phyloP scores from a whole-genome alignment of 768 basidiomycete species.

The Saitozyma podzolica region DNA sequence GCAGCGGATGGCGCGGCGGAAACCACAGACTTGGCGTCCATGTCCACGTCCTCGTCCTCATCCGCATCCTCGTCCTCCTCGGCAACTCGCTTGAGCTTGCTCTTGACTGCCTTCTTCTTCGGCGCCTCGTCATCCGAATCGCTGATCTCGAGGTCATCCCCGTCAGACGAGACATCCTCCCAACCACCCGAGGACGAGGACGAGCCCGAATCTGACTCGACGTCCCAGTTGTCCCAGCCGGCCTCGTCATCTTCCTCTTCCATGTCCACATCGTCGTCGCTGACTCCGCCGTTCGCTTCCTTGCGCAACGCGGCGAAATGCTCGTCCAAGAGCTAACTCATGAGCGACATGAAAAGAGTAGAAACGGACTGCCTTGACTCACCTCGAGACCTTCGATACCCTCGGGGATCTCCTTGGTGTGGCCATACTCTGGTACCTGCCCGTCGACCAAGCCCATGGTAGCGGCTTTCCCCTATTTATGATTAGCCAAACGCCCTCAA shows the following conservation, averaged over 20 bases:
- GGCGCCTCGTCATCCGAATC: conserved; percentile 78
- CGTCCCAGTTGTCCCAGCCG: conserved; percentile 87
- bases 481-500: too few relatives aligned
- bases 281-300: conserved; percentile 58
- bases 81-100: conserved; percentile 3
- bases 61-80: conserved; percentile 30
- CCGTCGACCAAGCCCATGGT: conserved; percentile 66
- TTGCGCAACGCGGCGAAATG: conserved; percentile 72
- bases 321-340: conserved; percentile 74
- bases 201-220: conserved; percentile 57
- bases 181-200: conserved; percentile 62
- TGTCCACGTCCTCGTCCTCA: conserved; percentile 42
- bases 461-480: conserved; percentile 72
- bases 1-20: conserved; percentile 41
- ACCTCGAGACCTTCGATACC: conserved; percentile 90
- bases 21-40: conserved; percentile 46
- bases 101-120: conserved; percentile 32
- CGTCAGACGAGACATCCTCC: conserved; percentile 75
- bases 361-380: conserved; percentile 45
- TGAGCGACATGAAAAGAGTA: not conserved
- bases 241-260: conserved; percentile 61
- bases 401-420: conserved; percentile 68
- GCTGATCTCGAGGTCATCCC: conserved; percentile 70
- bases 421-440: conserved; percentile 78
- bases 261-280: conserved; percentile 53